Base-by-base conservation (phyloP, 495 filamentous ascomycete genomes). In the Hypoxylon intermedium region DNA sequence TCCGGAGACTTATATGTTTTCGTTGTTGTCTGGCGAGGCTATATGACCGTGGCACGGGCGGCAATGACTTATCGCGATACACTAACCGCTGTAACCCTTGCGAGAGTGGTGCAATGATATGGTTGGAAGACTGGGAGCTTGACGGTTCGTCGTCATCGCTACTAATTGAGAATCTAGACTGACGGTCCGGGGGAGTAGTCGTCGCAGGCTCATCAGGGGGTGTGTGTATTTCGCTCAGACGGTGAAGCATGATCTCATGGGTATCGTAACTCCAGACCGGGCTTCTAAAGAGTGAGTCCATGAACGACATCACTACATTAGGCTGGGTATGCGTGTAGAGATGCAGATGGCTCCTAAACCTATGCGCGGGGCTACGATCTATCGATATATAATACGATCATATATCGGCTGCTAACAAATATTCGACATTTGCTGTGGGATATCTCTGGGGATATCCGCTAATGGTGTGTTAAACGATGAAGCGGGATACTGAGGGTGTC, bases 131-230 rank as follows among this genome's bases (percentile, higher is more conserved):
- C 11, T 44, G 34, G 7, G 41, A 49, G 47, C 63, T 54, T 5
- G 42, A 9, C 15, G 18, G 56, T 4, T 53, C 38, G 18, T 58
- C 54, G 6, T 60, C 55, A 1, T 60, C 54, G 48, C 54, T 70
- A 44, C 66, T 64, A 21, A 46, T 37, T 12, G 68, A 70, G 31
- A 65, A 70, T 19, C 42, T 46, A 1, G 68, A 70, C 36, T 53
- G 45, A 26, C 41, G 26, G 3, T 54, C 34, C 0, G 34, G n/a
- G 13, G 41, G 26, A 15, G 21, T 9, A 2, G 30, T 31, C 12
- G 23, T 9, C 18, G 43, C 9, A 2, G 9, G 5, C 13, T 42
- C 23, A 1, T 16, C 38, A n/a, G 28, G 26, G 34, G 50, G 40
- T 21, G 41, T 43, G 31, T 44, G 12, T 1, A 58, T 33, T 13